Base-by-base conservation (phyloP, 768 basidiomycete genomes). In the Boletus speciosus region DNA sequence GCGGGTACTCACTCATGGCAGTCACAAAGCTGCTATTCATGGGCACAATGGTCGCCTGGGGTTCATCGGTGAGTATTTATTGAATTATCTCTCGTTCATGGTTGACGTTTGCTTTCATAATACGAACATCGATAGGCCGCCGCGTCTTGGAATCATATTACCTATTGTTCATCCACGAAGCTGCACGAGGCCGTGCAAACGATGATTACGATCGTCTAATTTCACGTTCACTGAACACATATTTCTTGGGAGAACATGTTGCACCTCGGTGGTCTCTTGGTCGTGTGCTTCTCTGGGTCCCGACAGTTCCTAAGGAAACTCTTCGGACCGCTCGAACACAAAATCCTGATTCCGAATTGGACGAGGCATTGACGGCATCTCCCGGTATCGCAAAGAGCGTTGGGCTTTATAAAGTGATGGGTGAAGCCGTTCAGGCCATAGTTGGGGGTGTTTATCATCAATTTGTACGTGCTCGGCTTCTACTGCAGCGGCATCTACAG, bases 361-460 rank as follows among this genome's bases (percentile, higher is more conserved):
- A 63, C 40, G 60, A 61, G 16, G 65, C 64, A 7, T 50, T 74
- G 70, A 29, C 66, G 53, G 52, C 48, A 40, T 67, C 57, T 53
- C 66, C 70, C 38, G 71, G 71, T 51, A 61, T 80, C n/a, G 66
- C 80, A 44, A 72, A 71, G 56, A 76, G 79, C 38, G 80, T 86
- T 2, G 90, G 90, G 2, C 66, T 91, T 50, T 85, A 85, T 61
- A 92, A 91, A 61, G 83, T 91, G 19, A 81, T 85, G 62, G 90
- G 90, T 2, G 84, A 88, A 53, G 78, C 84, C 0, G 87, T 91
- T 5, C 83, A 86, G 60, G 90, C 87, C 3, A 75, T 90, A 15
- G 69, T 91, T 31, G 90, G 90, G 23, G 88, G 84, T 6, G 78
- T 91, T 12, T 90, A 83, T 62, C 82, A 86, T 62, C 88, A 93